A percentile compares a stretch with the other conserved stretches of the same genome.
Conservation (phyloP, 2,329 filamentous ascomycete genomes). For the Pseudogymnoascus sp. region DNA sequence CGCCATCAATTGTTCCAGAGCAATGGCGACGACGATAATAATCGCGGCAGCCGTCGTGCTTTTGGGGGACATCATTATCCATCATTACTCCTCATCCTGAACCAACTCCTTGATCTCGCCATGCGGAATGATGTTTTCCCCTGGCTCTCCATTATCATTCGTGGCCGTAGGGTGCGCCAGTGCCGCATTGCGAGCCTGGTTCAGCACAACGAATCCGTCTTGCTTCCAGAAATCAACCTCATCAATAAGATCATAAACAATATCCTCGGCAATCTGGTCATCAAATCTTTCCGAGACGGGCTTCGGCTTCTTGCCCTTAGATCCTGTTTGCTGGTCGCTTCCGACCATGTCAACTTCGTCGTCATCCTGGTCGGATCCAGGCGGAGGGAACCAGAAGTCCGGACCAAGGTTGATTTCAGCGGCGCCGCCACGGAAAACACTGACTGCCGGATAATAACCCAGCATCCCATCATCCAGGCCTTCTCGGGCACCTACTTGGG, state of each 20-base stretch:
- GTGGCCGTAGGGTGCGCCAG: conserved; percentile 16
- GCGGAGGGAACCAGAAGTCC: conserved; percentile 82
- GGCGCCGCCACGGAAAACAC: conserved; percentile 83
- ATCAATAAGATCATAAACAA: conserved; percentile 87
- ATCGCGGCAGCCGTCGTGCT: neutral
- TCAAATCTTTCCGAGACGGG: conserved; percentile 72
- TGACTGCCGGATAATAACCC: conserved; percentile 90
- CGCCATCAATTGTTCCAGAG: neutral
- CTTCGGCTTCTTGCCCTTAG: conserved; percentile 34
- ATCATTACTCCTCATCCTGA: conserved; percentile 44
- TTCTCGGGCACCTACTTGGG: conserved; percentile 67
- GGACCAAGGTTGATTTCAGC: conserved; percentile 93
- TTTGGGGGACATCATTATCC: neutral
- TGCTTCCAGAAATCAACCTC: conserved; percentile 86
- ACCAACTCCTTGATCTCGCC: conserved; percentile 59
- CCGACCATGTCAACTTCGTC: conserved; percentile 43
- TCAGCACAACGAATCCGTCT: conserved; percentile 44
- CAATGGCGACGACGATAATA: neutral
- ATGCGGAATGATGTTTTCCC: conserved; percentile 19
- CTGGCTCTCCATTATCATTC: conserved; percentile 33
- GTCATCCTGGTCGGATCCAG: conserved; percentile 38
- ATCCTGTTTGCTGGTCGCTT: conserved; percentile 26
- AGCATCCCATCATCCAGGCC: conserved; percentile 91
- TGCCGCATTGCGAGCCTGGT: neutral
- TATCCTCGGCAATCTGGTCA: conserved; percentile 91